Evolutionary conservation across 352 stramenopile species (phyloP).

Genomic region (Phytopythium delawarense): DNA sequence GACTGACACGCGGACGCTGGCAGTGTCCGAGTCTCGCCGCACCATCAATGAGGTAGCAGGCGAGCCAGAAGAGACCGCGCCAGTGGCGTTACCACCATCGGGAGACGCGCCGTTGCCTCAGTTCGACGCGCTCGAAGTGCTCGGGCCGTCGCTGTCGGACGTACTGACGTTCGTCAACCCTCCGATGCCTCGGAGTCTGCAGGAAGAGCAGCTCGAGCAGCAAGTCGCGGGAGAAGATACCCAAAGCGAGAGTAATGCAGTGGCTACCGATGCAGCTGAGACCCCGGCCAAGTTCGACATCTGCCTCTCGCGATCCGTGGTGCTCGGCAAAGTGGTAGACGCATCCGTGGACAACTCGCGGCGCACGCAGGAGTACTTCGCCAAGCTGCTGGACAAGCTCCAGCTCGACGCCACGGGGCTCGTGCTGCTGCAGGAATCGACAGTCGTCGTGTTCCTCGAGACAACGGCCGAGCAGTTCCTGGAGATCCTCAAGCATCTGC

Average conservation of each 20-base stretch:
- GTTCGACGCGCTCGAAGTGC: slow-evolving; percentile 41
- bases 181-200: slow-evolving; percentile 20
- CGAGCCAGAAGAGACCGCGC: not conserved
- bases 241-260: slow-evolving; percentile 11
- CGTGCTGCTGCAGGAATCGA: slow-evolving; percentile 48
- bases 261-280: not conserved
- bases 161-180: slow-evolving; percentile 40
- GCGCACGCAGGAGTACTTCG: slow-evolving; percentile 64
- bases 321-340: slow-evolving; percentile 38
- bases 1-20: not conserved
- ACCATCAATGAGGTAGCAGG: not conserved
- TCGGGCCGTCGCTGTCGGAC: slow-evolving; percentile 48
- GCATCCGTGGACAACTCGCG: slow-evolving; percentile 39
- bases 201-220: slow-evolving; percentile 18
- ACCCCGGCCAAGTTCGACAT: slow-evolving; percentile 30
- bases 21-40: not conserved
- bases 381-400: slow-evolving; percentile 46
- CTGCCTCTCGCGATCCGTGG: slow-evolving; percentile 38
- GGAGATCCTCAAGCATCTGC: slow-evolving; percentile 33
- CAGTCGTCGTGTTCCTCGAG: slow-evolving; percentile 55
- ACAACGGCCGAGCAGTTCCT: slow-evolving; percentile 55
- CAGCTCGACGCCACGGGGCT: slow-evolving; percentile 54
- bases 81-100: not conserved
- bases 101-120: not conserved
- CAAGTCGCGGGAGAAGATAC: slow-evolving; percentile 25